A percentile compares a stretch with the other conserved stretches of the same genome.
phyloP scores from a whole-genome alignment of 176 grass and related monocot species.

The Calamus simplicifolius region DNA sequence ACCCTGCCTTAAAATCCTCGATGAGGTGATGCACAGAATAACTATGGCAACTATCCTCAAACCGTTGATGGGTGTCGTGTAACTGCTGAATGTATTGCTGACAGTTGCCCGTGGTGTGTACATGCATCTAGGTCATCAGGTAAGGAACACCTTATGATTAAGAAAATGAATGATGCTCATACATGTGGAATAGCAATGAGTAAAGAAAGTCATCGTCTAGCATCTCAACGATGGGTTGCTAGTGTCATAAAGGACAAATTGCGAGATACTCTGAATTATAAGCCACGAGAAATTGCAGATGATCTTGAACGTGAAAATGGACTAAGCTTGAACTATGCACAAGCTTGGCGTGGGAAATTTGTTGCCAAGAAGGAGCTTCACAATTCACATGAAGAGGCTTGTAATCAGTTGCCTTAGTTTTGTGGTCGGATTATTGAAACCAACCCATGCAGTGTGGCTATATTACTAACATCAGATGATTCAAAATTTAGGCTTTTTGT shows the following conservation, averaged over 20 bases:
- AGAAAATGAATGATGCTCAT: slow-evolving; percentile 84
- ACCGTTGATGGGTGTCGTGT: slow-evolving; percentile 39
- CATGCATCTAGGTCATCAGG: no score
- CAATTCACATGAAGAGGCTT: no score
- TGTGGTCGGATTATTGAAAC: no score
- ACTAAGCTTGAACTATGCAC: slow-evolving; percentile 75
- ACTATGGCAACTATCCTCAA: slow-evolving; percentile 65
- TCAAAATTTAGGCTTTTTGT: no score
- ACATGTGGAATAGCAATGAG: slow-evolving; percentile 74
- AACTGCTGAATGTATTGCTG: no score
- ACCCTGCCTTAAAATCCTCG: slow-evolving; percentile 67
- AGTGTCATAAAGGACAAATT: slow-evolving; percentile 96
- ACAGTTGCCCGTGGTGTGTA: no score
- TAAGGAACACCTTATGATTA: slow-evolving; percentile 92
- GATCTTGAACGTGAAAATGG: slow-evolving; percentile 85
- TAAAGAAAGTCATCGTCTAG: no score
- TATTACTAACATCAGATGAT: no score
- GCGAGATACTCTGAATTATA: slow-evolving; percentile 71
- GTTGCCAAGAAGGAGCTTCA: no score
- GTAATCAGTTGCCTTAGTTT: no score
- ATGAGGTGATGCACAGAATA: slow-evolving; percentile 62
- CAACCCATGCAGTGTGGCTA: no score
- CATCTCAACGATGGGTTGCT: no score
- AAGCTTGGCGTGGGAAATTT: slow-evolving; percentile 91
- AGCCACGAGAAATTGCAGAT: slow-evolving; percentile 80